Conservation (phyloP, 768 basidiomycete genomes). For the Leccinum subgranulosum region DNA sequence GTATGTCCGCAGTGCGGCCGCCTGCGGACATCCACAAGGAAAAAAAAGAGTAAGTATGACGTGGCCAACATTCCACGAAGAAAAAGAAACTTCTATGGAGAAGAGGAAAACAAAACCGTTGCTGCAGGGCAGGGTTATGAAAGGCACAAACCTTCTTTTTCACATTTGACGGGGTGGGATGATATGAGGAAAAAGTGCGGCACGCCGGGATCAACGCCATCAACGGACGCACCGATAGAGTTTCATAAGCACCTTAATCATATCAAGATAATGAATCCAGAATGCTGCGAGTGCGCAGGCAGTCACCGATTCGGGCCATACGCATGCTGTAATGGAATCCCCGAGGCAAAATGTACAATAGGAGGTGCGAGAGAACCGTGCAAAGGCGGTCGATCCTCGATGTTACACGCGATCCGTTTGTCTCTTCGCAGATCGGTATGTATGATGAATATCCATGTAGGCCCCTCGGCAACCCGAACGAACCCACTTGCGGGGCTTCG, state of each 20-base stretch:
- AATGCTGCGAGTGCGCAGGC: slow-evolving; percentile 14
- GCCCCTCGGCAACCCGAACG: slow-evolving; percentile 20
- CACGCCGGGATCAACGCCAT: slow-evolving; percentile 27
- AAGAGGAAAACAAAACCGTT: neutral
- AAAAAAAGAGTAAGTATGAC: slow-evolving; percentile 8
- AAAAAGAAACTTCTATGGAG: slow-evolving; percentile 18
- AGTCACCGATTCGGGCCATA: slow-evolving; percentile 8
- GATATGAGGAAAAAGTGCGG: slow-evolving; percentile 11
- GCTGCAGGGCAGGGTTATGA: neutral
- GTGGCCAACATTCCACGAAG: slow-evolving; percentile 20
- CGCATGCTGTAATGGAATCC: slow-evolving; percentile 24
- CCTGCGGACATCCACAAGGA: slow-evolving; percentile 5
- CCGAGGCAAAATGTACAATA: slow-evolving; percentile 9
- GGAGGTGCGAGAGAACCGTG: slow-evolving; percentile 3
- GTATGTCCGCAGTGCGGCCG: slow-evolving; percentile 28
- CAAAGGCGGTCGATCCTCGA: slow-evolving; percentile 22
- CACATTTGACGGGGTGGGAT: slow-evolving; percentile 18
- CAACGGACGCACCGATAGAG: slow-evolving; percentile 22
- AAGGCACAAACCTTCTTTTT: slow-evolving; percentile 23
- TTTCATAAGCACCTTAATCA: slow-evolving; percentile 28
- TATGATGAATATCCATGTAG: slow-evolving; percentile 5
- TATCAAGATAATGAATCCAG: slow-evolving; percentile 21
- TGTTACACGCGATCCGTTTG: slow-evolving; percentile 7
- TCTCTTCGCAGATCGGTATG: slow-evolving; percentile 16
- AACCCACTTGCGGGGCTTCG: slow-evolving; percentile 11